Conservation (phyloP, 1,139 yeast genomes). For the Lodderomyces parapsilosis region DNA sequence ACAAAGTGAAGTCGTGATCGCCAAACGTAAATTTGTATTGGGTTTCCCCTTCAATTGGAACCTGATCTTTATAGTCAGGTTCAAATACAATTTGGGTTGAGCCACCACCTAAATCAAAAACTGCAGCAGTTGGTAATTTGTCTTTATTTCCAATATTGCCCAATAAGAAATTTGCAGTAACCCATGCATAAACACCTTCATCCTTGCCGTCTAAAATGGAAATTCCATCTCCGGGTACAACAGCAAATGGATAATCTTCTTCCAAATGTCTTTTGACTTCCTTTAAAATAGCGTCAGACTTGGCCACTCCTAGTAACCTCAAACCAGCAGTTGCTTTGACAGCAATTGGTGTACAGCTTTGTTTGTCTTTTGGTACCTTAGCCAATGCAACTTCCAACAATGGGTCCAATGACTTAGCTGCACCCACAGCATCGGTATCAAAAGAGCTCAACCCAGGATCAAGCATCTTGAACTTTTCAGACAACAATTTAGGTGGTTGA, state of each 20-base stretch:
- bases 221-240: constrained; percentile 80
- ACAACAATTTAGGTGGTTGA: constrained; percentile 73
- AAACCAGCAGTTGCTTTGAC: constrained; percentile 99
- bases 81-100: constrained; percentile 98
- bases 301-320: constrained; percentile 77
- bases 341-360: constrained; percentile 85
- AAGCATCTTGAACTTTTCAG: constrained; percentile 83
- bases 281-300: constrained; percentile 64
- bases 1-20: constrained; percentile 73
- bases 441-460: constrained; percentile 90
- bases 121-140: constrained; percentile 85
- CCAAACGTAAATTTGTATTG: constrained; percentile 81
- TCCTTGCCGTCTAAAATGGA: constrained; percentile 94
- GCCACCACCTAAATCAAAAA: constrained; percentile 97
- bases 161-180: constrained; percentile 86
- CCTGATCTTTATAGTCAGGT: constrained; percentile 62
- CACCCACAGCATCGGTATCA: constrained; percentile 76
- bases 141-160: constrained; percentile 85
- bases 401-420: constrained; percentile 85
- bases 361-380: constrained; percentile 70
- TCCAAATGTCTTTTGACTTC: constrained; percentile 78
- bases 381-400: constrained; percentile 71
- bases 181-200: constrained; percentile 99
- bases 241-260: constrained; percentile 83
- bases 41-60: constrained; percentile 83